These are phyloP conservation scores for Sarocladium brachiariae DNA, from an alignment of 2,329 filamentous ascomycete species.

Conservation along the genomic window DNA sequence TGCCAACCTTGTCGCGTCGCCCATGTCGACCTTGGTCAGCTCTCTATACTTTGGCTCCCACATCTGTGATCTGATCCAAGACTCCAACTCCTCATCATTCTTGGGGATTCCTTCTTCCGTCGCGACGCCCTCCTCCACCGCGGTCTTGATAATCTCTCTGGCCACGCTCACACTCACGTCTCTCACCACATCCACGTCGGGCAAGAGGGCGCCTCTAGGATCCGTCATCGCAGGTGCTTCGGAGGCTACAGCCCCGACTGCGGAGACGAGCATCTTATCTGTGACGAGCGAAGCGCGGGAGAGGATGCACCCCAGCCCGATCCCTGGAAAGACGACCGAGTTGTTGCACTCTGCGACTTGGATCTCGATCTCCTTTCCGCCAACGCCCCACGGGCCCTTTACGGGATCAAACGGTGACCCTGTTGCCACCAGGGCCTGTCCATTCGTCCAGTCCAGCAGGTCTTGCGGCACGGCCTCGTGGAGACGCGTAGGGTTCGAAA, in stretches of 20 bases:
- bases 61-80: conserved; percentile 75
- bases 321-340: conserved; percentile 76
- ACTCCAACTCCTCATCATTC: conserved; percentile 48
- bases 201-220: conserved; percentile 59
- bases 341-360: conserved; percentile 79
- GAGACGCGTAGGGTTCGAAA: conserved; percentile 78
- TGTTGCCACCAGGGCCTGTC: conserved; percentile 72
- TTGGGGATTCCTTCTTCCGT: conserved; percentile 58
- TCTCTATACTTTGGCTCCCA: conserved; percentile 66
- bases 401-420: conserved; percentile 78
- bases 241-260: conserved; percentile 64
- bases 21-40: conserved; percentile 48
- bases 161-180: conserved; percentile 74
- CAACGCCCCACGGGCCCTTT: conserved; percentile 46
- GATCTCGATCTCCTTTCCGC: conserved; percentile 37
- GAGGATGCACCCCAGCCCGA: conserved; percentile 73
- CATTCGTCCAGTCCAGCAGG: conserved; percentile 70
- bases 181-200: conserved; percentile 67
- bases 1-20: conserved; percentile 48
- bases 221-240: conserved; percentile 63
- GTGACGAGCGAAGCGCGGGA: conserved; percentile 60
- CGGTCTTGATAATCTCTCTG: conserved; percentile 63
- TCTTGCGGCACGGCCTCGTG: conserved; percentile 77
- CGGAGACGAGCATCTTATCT: conserved; percentile 75
- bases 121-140: conserved; percentile 62